Evolutionary conservation across 176 grass and related monocot genomes (phyloP), one percentile per base, ranked within the genome.

Genomic region (Carex parvula): DNA sequence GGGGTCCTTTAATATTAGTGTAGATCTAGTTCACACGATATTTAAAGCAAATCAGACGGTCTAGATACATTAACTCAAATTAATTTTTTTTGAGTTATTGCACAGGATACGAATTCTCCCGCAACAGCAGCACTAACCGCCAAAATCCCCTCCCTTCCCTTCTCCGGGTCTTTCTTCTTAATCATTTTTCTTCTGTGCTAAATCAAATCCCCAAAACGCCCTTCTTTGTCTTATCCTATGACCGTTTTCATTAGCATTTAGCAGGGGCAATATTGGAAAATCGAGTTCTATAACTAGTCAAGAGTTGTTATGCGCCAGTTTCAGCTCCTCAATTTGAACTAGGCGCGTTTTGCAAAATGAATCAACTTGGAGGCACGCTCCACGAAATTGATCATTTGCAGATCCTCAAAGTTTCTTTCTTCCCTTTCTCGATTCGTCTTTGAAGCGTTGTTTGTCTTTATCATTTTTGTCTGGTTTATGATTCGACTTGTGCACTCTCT

Each of bases 401-500:
- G 70, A 7, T 75, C 41, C 70, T 13, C 20, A 50, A 21, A 56
- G 46, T 81, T 42, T 63, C 60, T 48, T 44, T 74, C 70, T n/a
- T 42, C 35, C 33, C 35, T 64, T 42, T 42, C 32, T 64, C 52
- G 11, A 24, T 55, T 53, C 41, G 0, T 61, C 53, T 18, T 20
- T 60, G 15, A 69, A 14, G 1, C 3, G 6, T 67, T 18, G 52
- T 3, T 5, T 81, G n/a, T 14, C 8, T 15, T 71, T 46, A 12
- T 10, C 17, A 5, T 46, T 71, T 42, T 35, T 71, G 37, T 32
- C 16, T 85, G 68, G 84, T 86, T 59, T 52, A 32, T 42, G 84
- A 89, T 58, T 61, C 77, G 46, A 79, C 79, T 50, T 59, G 16
- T 53, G 67, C n/a, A 60, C 39, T 81, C 81, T 83, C 84, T 85